Base-by-base conservation (phyloP, 768 basidiomycete species). In the Lactarius sanguifluus region DNA sequence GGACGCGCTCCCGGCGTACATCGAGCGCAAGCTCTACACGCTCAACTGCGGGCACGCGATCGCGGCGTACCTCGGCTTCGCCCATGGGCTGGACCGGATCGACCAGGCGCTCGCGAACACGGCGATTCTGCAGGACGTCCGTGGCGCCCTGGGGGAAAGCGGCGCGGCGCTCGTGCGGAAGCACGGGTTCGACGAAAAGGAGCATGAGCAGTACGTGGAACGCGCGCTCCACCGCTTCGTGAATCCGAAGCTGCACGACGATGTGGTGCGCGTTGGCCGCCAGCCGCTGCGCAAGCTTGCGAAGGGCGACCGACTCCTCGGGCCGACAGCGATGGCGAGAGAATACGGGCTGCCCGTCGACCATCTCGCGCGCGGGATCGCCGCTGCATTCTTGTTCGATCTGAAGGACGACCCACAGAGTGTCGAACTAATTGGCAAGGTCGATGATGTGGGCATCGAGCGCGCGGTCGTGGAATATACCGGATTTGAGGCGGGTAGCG, bases 11-110 rank as follows among this genome's bases (percentile, higher is more conserved):
- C 57, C 71, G 18, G 73, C 75, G 50, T 80, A 77, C 69, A 73
- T 79, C 69, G 78, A 80, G 69, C 76, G 79, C 66, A 80, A 80
- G 69, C 77, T 80, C 56, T 80, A 77, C 73, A 79, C 79, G 38
- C 76, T 80, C 57, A 80, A 80, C 69, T 76, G 76, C 57, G 79
- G 79, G 4, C 79, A 80, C 69, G 78, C 78, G 6, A 76, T 76
- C 61, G 69, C 73, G 32, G 79, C 78, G 7, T 80, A 79, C 70
- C 77, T 80, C 50, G 79, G 79, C 20, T 72, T 74, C 68, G 69
- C 78, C 50, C 69, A 75, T 45, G 72, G 73, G 28, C 67, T 74
- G 32, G 40, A 36, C 43, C 77, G 76, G 25, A 76, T 79, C 68
- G 75, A 76, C 67, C 70, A 70, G 28, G 75, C 76, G 41, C 73